phyloP scores from a whole-genome alignment of 2,329 filamentous ascomycete species.

The Aureobasidium pullulans region DNA sequence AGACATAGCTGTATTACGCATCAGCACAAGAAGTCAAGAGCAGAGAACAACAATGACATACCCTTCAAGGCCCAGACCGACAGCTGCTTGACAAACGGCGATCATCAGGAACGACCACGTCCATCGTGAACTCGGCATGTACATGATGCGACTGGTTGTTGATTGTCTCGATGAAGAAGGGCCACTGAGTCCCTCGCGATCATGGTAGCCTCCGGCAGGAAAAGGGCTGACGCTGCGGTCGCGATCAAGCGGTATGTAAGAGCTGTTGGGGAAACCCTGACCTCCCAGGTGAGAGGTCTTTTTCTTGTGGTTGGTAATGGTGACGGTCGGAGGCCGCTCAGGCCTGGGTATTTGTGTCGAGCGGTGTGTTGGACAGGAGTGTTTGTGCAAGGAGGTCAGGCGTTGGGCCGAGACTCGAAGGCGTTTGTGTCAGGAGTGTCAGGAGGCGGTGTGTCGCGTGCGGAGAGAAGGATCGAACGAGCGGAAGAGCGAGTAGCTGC shows the following conservation, averaged over 20 bases:
- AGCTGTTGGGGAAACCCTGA: constrained; percentile 17
- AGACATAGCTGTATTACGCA: constrained; percentile 62
- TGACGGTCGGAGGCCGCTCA: constrained; percentile 24
- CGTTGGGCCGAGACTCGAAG: constrained; percentile 1
- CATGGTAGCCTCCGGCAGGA: constrained; percentile 40
- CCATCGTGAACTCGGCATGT: constrained; percentile 77
- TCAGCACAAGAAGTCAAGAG: background rate
- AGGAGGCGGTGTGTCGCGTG: constrained; percentile 7
- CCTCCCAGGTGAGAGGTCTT: constrained; percentile 53
- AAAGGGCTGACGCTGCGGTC: constrained; percentile 37
- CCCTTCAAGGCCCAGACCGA: constrained; percentile 81
- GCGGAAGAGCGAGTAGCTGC: background rate
- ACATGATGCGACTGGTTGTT: constrained; percentile 49
- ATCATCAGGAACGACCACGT: constrained; percentile 76
- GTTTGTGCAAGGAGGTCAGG: background rate
- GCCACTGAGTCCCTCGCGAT: constrained; percentile 44
- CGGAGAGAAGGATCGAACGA: background rate
- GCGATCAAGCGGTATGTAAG: constrained; percentile 43
- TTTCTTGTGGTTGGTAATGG: constrained; percentile 51
- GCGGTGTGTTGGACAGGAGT: background rate
- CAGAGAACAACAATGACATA: constrained; percentile 43
- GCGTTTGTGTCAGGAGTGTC: background rate
- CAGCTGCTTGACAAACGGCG: constrained; percentile 66
- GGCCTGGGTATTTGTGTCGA: background rate
- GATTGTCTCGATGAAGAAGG: constrained; percentile 23